Evolutionary conservation across 306 rosid species (phyloP).

Genomic region (Casuarina glauca): DNA sequence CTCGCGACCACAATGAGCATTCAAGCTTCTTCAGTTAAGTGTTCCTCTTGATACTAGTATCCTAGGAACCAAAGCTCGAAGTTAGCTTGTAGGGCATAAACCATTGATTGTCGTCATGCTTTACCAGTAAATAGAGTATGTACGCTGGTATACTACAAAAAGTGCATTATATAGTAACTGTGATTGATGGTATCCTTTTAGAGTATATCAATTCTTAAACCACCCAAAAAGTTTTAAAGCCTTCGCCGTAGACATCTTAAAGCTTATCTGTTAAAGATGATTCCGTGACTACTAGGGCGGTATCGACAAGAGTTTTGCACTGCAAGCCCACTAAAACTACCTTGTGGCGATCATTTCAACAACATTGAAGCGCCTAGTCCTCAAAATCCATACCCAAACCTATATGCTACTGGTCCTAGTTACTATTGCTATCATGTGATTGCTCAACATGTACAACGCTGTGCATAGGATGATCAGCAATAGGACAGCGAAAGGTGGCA

Average conservation of each 20-base stretch:
- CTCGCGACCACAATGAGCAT: constrained; percentile 69
- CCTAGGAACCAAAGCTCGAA: constrained; percentile 34
- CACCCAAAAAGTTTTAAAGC: background rate
- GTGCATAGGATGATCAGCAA: background rate
- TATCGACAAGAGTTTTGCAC: background rate
- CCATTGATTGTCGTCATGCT: background rate
- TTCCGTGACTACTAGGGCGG: background rate
- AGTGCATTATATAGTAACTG: background rate
- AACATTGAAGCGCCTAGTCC: background rate
- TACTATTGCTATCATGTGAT: background rate
- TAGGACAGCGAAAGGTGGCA: background rate
- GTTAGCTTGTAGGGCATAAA: background rate
- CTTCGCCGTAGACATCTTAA: background rate
- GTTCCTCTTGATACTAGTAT: constrained; percentile 77
- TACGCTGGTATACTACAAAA: background rate
- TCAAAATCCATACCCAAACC: background rate
- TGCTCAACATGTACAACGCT: background rate
- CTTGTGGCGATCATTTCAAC: background rate
- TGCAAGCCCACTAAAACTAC: background rate
- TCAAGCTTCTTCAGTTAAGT: constrained; percentile 73
- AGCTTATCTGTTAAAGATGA: background rate
- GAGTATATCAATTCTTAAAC: background rate
- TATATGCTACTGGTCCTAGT: background rate
- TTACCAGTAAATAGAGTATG: background rate
- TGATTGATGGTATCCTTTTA: background rate